Evolutionary conservation across 2,329 filamentous ascomycete species (phyloP).

Genomic region (Acrocalymma vagum): DNA sequence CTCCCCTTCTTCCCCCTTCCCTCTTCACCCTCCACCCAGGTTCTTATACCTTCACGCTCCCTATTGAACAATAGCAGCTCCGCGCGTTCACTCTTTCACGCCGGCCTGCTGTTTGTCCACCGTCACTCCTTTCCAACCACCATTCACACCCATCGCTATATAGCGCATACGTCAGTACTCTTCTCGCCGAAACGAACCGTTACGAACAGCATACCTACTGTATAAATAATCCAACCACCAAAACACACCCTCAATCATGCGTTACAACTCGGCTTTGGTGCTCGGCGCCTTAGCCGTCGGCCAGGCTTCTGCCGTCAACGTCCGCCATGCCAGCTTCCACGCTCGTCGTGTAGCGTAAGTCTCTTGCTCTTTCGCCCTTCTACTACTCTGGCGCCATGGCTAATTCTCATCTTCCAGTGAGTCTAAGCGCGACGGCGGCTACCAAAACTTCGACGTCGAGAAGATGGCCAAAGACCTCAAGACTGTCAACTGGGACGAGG

Average conservation of each 20-base stretch:
- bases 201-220: conserved; percentile 1
- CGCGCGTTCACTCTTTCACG: conserved; percentile 51
- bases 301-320: conserved; percentile 41
- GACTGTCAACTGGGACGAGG: too few relatives aligned
- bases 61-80: conserved; percentile 33
- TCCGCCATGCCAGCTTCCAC: conserved; percentile 47
- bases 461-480: conserved; percentile 10
- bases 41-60: conserved; percentile 34
- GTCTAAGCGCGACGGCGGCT: conserved; percentile 33
- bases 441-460: too few relatives aligned
- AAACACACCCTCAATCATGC: conserved; percentile 32
- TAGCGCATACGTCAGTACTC: not conserved
- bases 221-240: conserved; percentile 5
- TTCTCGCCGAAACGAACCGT: not conserved
- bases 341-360: conserved; percentile 43
- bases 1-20: conserved; percentile 30
- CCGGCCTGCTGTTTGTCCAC: conserved; percentile 33
- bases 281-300: conserved; percentile 47
- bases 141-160: not conserved
- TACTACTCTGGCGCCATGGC: conserved; percentile 1
- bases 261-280: conserved; percentile 46
- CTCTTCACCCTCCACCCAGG: conserved; percentile 34
- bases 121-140: conserved; percentile 36
- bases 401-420: conserved; percentile 33
- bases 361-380: not conserved